A percentile compares a stretch with the other conserved stretches of the same genome.
phyloP scores from a whole-genome alignment of 1,139 yeast genomes.

The Saccharomyces hybrid region DNA sequence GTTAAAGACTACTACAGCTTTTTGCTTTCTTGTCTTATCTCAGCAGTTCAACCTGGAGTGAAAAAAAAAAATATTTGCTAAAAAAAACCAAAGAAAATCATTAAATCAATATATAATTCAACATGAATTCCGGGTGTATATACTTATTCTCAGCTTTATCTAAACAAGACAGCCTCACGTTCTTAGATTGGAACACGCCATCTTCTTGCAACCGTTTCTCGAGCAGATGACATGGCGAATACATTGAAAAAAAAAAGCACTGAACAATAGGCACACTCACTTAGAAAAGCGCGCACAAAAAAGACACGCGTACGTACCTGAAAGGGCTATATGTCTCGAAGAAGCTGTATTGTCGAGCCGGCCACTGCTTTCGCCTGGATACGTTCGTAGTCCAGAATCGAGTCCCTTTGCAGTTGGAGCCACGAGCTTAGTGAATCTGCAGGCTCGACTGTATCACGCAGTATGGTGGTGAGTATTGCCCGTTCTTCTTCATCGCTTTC shows the following conservation, averaged over 20 bases:
- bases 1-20: not conserved
- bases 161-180: not conserved
- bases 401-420: constrained; percentile 14
- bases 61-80: too few species aligned
- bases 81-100: too few species aligned
- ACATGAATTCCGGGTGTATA: not conserved
- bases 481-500: not conserved
- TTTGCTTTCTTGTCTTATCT: not conserved
- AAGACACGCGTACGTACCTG: constrained; percentile 1
- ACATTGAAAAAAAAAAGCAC: not conserved
- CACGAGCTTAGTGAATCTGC: constrained; percentile 10
- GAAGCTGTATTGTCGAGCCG: constrained; percentile 1
- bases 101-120: too few species aligned
- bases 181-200: not conserved
- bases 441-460: not conserved
- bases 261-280: not conserved
- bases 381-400: constrained; percentile 11
- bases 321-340: constrained; percentile 1
- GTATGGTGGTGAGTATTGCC: not conserved
- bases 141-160: not conserved
- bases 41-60: not conserved
- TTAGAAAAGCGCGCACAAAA: not conserved
- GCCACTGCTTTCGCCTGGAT: constrained; percentile 8
- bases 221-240: not conserved
- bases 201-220: not conserved